phyloP scores from a whole-genome alignment of 169 alveolate genomes.

The Plasmodium fragile region DNA sequence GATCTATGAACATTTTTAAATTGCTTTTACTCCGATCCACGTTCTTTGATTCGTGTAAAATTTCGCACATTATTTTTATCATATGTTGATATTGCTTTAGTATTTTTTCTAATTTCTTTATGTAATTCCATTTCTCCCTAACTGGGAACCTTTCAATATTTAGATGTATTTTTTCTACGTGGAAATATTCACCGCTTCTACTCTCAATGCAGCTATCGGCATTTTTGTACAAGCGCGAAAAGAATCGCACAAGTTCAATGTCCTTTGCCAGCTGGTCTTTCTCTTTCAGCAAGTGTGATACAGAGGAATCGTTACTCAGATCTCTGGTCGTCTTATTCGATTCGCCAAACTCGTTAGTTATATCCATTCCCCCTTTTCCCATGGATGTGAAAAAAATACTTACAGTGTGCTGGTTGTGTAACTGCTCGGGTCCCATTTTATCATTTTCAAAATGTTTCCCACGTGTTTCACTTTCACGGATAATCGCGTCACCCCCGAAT shows the following conservation, averaged over 20 bases:
- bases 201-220: conserved; percentile 26
- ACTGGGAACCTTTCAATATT: conserved; percentile 57
- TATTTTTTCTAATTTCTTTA: conserved; percentile 59
- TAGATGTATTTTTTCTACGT: conserved; percentile 67
- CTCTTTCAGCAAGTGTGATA: neutral
- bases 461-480: neutral
- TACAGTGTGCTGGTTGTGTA: neutral
- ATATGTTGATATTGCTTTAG: conserved; percentile 75
- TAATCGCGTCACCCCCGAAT: neutral
- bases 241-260: neutral
- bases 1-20: conserved; percentile 54
- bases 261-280: neutral
- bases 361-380: neutral
- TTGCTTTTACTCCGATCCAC: conserved; percentile 34
- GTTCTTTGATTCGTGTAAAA: conserved; percentile 55
- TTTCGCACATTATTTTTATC: conserved; percentile 75
- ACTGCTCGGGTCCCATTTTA: neutral
- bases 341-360: neutral
- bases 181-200: conserved; percentile 60
- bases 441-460: neutral
- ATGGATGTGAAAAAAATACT: neutral
- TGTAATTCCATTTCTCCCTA: conserved; percentile 73
- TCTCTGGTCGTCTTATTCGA: neutral
- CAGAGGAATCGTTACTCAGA: neutral
- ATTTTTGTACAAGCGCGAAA: neutral